phyloP scores from a whole-genome alignment of 202 grass and related monocot genomes.

The Schoenoplectus tabernaemontani region DNA sequence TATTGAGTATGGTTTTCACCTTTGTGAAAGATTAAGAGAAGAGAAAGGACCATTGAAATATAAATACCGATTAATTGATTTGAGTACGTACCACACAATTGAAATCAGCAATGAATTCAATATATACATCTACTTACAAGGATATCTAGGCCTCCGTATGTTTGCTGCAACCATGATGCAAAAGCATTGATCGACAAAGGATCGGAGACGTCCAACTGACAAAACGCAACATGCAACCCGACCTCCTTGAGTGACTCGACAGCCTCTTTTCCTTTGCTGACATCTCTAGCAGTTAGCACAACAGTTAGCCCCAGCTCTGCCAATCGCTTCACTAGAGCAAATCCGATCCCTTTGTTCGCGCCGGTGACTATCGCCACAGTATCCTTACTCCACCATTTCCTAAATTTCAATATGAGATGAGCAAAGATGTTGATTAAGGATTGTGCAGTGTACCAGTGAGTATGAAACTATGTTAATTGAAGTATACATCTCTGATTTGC shows the following conservation, averaged over 20 bases:
- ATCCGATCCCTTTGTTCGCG: slow-evolving; percentile 74
- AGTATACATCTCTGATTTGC: background rate
- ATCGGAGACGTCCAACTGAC: slow-evolving; percentile 54
- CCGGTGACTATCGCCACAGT: slow-evolving; percentile 92
- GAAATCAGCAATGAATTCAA: background rate
- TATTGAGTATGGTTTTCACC: background rate
- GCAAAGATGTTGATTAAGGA: background rate
- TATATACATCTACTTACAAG: slow-evolving; percentile 46
- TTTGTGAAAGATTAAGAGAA: background rate
- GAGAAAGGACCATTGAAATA: background rate
- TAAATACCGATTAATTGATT: background rate
- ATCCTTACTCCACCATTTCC: slow-evolving; percentile 67
- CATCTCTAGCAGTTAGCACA: slow-evolving; percentile 67
- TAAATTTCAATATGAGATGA: background rate
- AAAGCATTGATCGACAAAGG: slow-evolving; percentile 48
- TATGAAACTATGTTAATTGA: background rate
- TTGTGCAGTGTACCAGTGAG: background rate
- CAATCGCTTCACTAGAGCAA: slow-evolving; percentile 46
- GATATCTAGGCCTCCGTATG: slow-evolving; percentile 59
- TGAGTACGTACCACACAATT: background rate
- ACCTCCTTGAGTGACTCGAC: slow-evolving; percentile 32
- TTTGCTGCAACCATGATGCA: slow-evolving; percentile 43
- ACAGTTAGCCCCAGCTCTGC: slow-evolving; percentile 59
- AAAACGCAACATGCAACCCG: slow-evolving; percentile 33
- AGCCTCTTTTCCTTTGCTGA: slow-evolving; percentile 55